Evolutionary conservation across 352 stramenopile species (phyloP), one percentile per base, ranked within the genome.

Genomic region (Thalassiosira delicatula): DNA sequence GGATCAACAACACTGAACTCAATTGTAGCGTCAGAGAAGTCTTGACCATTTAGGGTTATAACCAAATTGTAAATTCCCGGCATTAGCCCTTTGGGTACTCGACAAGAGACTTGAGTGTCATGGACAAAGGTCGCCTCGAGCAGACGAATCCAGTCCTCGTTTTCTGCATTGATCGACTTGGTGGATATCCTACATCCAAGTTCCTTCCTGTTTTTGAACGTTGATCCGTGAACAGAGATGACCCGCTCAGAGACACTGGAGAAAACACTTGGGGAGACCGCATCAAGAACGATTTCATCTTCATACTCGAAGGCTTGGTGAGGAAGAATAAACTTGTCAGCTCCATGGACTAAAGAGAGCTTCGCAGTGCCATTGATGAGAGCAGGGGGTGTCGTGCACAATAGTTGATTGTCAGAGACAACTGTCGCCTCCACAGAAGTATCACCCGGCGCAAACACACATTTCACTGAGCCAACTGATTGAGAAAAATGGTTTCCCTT

Each of bases 11-110:
- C 68, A 21, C 37, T 62, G 49, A 88, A 49, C 14, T 57, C 32
- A 33, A 86, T 32, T 29, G 44, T 61, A 11, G 57, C 32, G 60
- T 72, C 27, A 30, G 83, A 79, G 44, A 82, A 84, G 30, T 88
- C 83, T 33, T 86, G 73, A 5, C 77, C 83, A 74, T 88, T 88
- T 40, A 75, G 81, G 46, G 83, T 67, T 60, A 88, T 32, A 27
- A 30, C 76, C 37, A 88, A 65, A 14, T 30, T 49, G 46, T 88
- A 83, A 51, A 51, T 37, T 63, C 74, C 71, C 32, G 83, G 73
- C n/a, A 60, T n/a, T 7, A 88, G 53, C 19, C 69, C 73, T 44
- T 74, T 40, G 7, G 76, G 69, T 32, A 88, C 8, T 56, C 33
- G 35, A 51, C 76, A 88, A 7, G 60, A 21, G 3, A 88, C 65